Conservation (phyloP, 2,329 filamentous ascomycete genomes). For the Aspergillus ruber region DNA sequence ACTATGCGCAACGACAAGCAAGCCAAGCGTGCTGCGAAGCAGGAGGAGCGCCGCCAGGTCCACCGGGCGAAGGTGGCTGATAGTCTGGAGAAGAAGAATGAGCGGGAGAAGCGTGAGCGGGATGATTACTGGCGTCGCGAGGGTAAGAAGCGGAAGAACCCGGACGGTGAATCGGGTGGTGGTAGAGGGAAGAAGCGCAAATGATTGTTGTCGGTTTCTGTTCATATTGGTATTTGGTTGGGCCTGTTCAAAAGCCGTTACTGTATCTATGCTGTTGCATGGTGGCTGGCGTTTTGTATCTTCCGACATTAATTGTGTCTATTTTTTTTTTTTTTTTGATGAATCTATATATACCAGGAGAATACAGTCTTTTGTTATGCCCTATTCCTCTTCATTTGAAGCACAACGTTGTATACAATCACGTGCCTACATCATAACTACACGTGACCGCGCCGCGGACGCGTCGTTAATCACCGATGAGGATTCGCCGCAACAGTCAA, state of each 20-base stretch:
- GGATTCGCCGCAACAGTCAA: not conserved
- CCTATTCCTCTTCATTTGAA: not conserved
- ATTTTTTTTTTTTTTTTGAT: not conserved
- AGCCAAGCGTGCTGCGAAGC: conserved; percentile 73
- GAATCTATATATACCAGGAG: not conserved
- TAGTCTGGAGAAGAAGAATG: conserved; percentile 75
- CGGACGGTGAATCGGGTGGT: conserved; percentile 48
- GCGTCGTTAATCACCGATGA: conserved; percentile 17
- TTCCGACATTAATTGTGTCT: not conserved
- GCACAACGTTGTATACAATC: not conserved
- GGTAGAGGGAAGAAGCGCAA: conserved; percentile 42
- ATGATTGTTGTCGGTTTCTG: conserved; percentile 19
- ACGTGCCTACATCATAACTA: not conserved
- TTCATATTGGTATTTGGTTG: conserved; percentile 10
- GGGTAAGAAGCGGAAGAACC: conserved; percentile 67
- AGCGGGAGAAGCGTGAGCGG: conserved; percentile 81
- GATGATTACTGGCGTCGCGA: conserved; percentile 91
- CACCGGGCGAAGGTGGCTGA: conserved; percentile 80
- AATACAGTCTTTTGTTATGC: not conserved
- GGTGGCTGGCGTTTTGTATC: conserved; percentile 14
- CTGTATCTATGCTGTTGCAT: conserved; percentile 16
- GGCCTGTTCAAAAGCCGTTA: conserved; percentile 13
- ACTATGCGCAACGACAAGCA: conserved; percentile 86
- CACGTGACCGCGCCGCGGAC: conserved; percentile 31
- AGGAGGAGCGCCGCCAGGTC: conserved; percentile 75